Base-by-base conservation (phyloP, 2,329 filamentous ascomycete species). In the Sporothrix globosa region DNA sequence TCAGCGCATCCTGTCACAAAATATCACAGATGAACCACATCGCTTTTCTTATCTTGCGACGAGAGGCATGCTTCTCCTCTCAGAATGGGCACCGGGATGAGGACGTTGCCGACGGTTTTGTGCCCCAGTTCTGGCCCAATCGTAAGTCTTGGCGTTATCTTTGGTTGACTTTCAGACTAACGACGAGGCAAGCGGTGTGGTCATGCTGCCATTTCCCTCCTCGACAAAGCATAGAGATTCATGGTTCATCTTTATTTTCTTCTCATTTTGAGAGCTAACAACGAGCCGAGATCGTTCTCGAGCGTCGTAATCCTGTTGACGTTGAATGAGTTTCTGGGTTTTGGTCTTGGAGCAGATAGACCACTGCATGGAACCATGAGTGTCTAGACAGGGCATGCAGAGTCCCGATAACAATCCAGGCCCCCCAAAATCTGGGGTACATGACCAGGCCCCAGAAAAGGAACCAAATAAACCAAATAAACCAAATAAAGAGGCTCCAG, bases 141-240 rank as follows among this genome's bases (percentile, higher is more conserved):
- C 65, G 72, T n/a, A 13, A 46, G 72, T 70, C 72, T 71, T 73
- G 72, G 72, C 69, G 70, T 71, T 71, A 73, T 73, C 72, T 65
- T 14, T 48, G 50, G 19, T 21, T 3, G 44, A 46, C 9, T 34
- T 34, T 34, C 34, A 4, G 54, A 21, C 13, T 4, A 21, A 19
- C 11, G 19, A 34, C 39, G 17, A 66, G 9, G 10, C 21, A 63
- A 44, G 46, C n/a, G 61, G 61, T 66, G 65, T 67, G 48, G 48
- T 67, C 24, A 24, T 41, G 56, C 41, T 41, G 39, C 52, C 34
- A 9, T 46, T 46, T 58, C 19, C 54, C 3, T 27, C 6, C 4
- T 9, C 50, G 7, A 41, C 34, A 39, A 39, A 9, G 27, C 4
- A 19, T n/a, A 39, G 54, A 58, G 39, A 39, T 58, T 30, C 17